phyloP scores from a whole-genome alignment of 2,329 filamentous ascomycete species.

The Teratosphaeria zuluensis region DNA sequence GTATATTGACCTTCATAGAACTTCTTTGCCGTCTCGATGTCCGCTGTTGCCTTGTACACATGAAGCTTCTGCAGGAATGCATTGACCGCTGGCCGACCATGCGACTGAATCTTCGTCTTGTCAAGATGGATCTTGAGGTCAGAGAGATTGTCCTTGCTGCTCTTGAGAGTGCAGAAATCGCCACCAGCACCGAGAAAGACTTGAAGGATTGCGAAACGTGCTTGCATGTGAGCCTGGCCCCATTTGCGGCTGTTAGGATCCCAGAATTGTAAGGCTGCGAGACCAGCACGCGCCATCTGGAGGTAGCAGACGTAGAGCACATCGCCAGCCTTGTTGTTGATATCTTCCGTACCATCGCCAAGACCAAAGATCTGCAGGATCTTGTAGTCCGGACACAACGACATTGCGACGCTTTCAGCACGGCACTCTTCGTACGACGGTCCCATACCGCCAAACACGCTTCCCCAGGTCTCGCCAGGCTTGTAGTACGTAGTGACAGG shows the following conservation, averaged over 20 bases:
- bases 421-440: slow-evolving; percentile 91
- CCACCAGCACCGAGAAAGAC: slow-evolving; percentile 80
- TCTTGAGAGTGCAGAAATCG: slow-evolving; percentile 74
- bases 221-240: slow-evolving; percentile 55
- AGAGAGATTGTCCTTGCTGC: slow-evolving; percentile 57
- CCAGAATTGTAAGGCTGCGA: slow-evolving; percentile 87
- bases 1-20: slow-evolving; percentile 74
- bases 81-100: slow-evolving; percentile 74
- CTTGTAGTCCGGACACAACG: slow-evolving; percentile 75
- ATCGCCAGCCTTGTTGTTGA: slow-evolving; percentile 69
- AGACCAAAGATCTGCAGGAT: slow-evolving; percentile 89
- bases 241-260: slow-evolving; percentile 83
- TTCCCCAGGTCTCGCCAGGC: slow-evolving; percentile 89
- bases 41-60: slow-evolving; percentile 83
- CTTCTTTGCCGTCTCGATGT: slow-evolving; percentile 64
- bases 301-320: slow-evolving; percentile 84
- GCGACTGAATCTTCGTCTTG: slow-evolving; percentile 73
- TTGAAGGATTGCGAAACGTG: slow-evolving; percentile 76
- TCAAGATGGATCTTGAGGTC: slow-evolving; percentile 77
- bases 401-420: slow-evolving; percentile 90
- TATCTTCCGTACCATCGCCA: slow-evolving; percentile 62
- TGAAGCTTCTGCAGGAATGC: slow-evolving; percentile 85
- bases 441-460: slow-evolving; percentile 78
- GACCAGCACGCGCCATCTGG: slow-evolving; percentile 86
- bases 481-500: slow-evolving; percentile 84